A percentile compares a stretch with the other conserved stretches of the same genome.
phyloP scores from a whole-genome alignment of 345 rosid genomes.

The Lumnitzera racemosa region DNA sequence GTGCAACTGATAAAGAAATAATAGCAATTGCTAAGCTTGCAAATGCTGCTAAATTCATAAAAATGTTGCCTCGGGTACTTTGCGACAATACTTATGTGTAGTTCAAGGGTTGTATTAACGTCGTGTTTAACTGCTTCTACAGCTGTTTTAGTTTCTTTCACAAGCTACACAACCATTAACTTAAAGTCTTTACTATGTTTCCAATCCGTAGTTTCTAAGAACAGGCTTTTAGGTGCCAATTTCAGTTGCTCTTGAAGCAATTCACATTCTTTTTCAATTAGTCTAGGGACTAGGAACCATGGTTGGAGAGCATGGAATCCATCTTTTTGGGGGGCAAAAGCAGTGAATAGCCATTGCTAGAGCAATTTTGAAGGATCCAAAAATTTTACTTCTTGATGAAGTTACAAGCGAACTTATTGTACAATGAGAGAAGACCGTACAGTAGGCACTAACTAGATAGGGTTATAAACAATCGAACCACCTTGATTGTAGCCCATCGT shows the following conservation, averaged over 20 bases:
- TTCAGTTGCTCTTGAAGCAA: too few relatives aligned
- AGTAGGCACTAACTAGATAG: slow-evolving; percentile 33
- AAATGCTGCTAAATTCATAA: slow-evolving; percentile 35
- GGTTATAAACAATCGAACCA: slow-evolving; percentile 31
- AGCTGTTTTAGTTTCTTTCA: too few relatives aligned
- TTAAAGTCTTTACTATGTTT: neutral
- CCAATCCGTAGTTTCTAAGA: too few relatives aligned
- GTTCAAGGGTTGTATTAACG: too few relatives aligned
- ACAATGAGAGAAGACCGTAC: slow-evolving; percentile 28
- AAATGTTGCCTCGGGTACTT: slow-evolving; percentile 31
- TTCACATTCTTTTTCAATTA: too few relatives aligned
- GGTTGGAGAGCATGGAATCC: slow-evolving; percentile 50
- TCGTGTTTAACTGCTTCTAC: too few relatives aligned
- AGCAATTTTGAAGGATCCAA: slow-evolving; percentile 31
- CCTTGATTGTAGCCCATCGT: slow-evolving; percentile 33
- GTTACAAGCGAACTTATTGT: slow-evolving; percentile 39
- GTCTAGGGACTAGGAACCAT: slow-evolving; percentile 32
- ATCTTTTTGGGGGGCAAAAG: slow-evolving; percentile 46
- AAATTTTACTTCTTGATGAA: slow-evolving; percentile 36
- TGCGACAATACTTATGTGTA: too few relatives aligned
- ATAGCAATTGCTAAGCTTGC: slow-evolving; percentile 28
- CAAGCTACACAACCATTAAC: too few relatives aligned
- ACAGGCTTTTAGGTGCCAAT: too few relatives aligned
- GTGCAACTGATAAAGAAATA: slow-evolving; percentile 26
- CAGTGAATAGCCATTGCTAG: slow-evolving; percentile 39